A percentile compares a stretch with the other conserved stretches of the same genome.
Conservation (phyloP, 306 rosid species). For the Geum urbanum region DNA sequence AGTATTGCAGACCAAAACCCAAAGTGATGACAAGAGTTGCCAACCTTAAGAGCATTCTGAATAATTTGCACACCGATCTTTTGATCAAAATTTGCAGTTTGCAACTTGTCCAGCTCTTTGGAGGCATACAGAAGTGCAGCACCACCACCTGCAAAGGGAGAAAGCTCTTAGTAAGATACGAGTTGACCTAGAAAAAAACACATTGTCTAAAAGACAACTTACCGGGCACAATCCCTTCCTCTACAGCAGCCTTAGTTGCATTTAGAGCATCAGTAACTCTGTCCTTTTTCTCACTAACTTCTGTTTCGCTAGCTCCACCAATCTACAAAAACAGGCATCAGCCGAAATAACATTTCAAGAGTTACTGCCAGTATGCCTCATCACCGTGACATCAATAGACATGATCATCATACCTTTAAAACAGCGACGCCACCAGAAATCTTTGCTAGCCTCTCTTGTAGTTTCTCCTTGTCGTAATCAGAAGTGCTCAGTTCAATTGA, state of each 20-base stretch:
- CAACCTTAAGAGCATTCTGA: constrained; percentile 53
- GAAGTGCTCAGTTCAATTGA: constrained; percentile 47
- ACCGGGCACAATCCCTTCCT: constrained; percentile 57
- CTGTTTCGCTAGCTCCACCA: constrained; percentile 54
- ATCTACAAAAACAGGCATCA: constrained; percentile 21
- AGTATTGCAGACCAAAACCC: neutral
- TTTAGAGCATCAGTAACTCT: constrained; percentile 56
- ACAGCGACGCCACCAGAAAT: constrained; percentile 56
- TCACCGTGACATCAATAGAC: neutral
- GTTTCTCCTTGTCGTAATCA: constrained; percentile 51
- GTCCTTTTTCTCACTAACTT: constrained; percentile 53
- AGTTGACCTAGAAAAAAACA: constrained; percentile 5
- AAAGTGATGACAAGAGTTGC: neutral
- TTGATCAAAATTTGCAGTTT: constrained; percentile 49
- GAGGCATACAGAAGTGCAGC: constrained; percentile 56
- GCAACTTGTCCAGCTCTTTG: constrained; percentile 43
- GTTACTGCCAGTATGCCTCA: neutral
- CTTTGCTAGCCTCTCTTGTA: constrained; percentile 46
- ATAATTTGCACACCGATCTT: constrained; percentile 57
- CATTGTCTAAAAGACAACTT: neutral
- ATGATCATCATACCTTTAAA: constrained; percentile 33
- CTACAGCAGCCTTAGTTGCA: constrained; percentile 59
- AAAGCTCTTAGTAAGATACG: neutral
- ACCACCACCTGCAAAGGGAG: constrained; percentile 42
- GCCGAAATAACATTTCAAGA: neutral